Base-by-base conservation (phyloP, 805 yeast species). In the Metschnikowia peoriensis region DNA sequence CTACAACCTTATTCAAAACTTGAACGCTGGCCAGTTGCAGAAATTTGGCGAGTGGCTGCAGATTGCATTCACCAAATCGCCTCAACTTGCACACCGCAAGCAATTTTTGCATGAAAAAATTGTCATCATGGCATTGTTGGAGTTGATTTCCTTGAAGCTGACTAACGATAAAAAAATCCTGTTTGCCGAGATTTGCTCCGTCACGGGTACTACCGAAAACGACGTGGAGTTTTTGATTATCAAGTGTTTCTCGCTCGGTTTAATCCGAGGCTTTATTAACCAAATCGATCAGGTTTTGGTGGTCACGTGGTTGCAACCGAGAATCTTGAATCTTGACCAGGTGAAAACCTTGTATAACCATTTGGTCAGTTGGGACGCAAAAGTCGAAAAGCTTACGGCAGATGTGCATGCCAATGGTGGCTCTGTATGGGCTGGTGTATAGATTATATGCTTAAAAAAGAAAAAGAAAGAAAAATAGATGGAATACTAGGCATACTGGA, bases 231-330 rank as follows among this genome's bases (percentile, higher is more conserved):
- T 86, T 62, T 77, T 94, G 64, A 86, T 93, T 34, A 92, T 94
- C 87, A 89, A 89, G 73, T 92, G 97, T 39, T 82, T 94, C 57
- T 84, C 94, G 57, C 75, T 94, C 52, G 89, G 88, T 15, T 78
- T 94, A 59, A 79, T 94, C 64, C 83, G 84, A 68, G 99, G 99
- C n/a, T 78, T 82, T 47, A 93, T 94, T 61, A 96, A 94, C 67
- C 96, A 94, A 73, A 89, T 91, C 41, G 81, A 82, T 46, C 82
- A 86, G 67, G 74, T 86, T 12, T 88, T 94, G 51, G 84, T 86
- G 35, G 84, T 94, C 45, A 84, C 88, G 28, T 94, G 99, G 99
- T 86, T 93, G 56, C 98, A 94, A 76, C 98, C 99, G 53, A 81
- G 98, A 64, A 89, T 91, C 50, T 86, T 94, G 79, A 89, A 89